Conservation (phyloP, 352 stramenopile species). For the Pythium dissotocum region DNA sequence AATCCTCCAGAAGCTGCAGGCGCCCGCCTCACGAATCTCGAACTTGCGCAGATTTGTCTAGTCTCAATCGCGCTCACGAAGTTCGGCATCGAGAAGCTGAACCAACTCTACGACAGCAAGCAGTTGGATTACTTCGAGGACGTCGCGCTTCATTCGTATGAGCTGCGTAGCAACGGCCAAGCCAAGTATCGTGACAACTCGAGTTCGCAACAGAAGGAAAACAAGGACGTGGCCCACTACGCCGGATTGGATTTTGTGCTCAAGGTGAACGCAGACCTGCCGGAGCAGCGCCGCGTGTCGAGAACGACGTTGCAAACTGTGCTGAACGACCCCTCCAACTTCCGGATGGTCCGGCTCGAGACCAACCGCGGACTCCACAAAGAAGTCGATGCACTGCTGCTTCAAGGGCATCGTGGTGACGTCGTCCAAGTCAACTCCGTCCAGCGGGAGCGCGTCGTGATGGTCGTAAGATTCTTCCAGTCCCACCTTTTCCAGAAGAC, state of each 20-base stretch:
- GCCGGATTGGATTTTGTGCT: conserved; percentile 11
- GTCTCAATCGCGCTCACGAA: conserved; percentile 9
- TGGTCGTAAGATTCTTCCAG: background rate
- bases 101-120: conserved; percentile 1
- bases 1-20: background rate
- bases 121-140: background rate
- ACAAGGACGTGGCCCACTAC: conserved; percentile 17
- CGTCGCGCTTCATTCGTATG: background rate
- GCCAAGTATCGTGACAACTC: conserved; percentile 7
- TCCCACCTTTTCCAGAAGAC: conserved; percentile 8
- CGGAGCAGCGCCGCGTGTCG: conserved; percentile 4
- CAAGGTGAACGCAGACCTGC: conserved; percentile 13
- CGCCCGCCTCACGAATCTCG: background rate
- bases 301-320: background rate
- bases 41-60: conserved; percentile 1
- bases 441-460: conserved; percentile 2
- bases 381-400: conserved; percentile 7
- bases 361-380: conserved; percentile 12
- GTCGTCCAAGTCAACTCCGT: background rate
- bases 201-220: conserved; percentile 3
- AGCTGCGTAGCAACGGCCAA: conserved; percentile 3
- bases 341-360: conserved; percentile 7
- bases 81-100: conserved; percentile 5
- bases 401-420: background rate
- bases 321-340: conserved; percentile 13